Percentiles rank a stretch among this genome's conserved stretches.
phyloP scores from a whole-genome alignment of 2,329 filamentous ascomycete species.

The Atkinsonella hypoxylon region DNA sequence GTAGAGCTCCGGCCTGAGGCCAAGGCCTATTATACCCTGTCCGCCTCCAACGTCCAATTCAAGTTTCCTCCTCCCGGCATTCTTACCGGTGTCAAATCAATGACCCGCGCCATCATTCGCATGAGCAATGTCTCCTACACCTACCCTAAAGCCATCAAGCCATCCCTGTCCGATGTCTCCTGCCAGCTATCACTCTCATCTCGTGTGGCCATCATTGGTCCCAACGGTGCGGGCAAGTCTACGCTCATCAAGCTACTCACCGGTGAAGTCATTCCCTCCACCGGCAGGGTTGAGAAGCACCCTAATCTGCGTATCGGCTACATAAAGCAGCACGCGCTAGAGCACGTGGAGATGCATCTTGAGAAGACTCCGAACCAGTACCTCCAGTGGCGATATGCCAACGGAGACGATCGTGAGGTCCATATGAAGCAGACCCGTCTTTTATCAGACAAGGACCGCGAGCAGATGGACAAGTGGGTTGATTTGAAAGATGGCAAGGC shows the following conservation, averaged over 20 bases:
- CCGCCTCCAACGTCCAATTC: slow-evolving; percentile 80
- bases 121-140: slow-evolving; percentile 87
- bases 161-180: slow-evolving; percentile 78
- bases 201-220: slow-evolving; percentile 88
- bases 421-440: slow-evolving; percentile 95
- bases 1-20: slow-evolving; percentile 85
- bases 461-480: slow-evolving; percentile 83
- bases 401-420: slow-evolving; percentile 94
- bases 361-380: slow-evolving; percentile 99
- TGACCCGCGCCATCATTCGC: slow-evolving; percentile 84
- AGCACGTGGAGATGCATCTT: slow-evolving; percentile 98
- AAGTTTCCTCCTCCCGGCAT: slow-evolving; percentile 97
- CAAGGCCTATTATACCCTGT: slow-evolving; percentile 96
- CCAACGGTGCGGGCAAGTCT: slow-evolving; percentile 96
- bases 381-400: slow-evolving; percentile 94
- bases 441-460: slow-evolving; percentile 71
- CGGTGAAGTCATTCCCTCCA: slow-evolving; percentile 74
- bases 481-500: slow-evolving; percentile 77
- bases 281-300: slow-evolving; percentile 90
- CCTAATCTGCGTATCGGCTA: slow-evolving; percentile 97
- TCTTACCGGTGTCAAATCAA: slow-evolving; percentile 86
- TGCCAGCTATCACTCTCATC: slow-evolving; percentile 82
- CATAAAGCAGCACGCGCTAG: slow-evolving; percentile 97
- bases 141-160: slow-evolving; percentile 84
- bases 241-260: slow-evolving; percentile 96